These are phyloP conservation scores for Leccinum subrobustum DNA, from an alignment of 1,284 basidiomycete species.

Conservation along the genomic window DNA sequence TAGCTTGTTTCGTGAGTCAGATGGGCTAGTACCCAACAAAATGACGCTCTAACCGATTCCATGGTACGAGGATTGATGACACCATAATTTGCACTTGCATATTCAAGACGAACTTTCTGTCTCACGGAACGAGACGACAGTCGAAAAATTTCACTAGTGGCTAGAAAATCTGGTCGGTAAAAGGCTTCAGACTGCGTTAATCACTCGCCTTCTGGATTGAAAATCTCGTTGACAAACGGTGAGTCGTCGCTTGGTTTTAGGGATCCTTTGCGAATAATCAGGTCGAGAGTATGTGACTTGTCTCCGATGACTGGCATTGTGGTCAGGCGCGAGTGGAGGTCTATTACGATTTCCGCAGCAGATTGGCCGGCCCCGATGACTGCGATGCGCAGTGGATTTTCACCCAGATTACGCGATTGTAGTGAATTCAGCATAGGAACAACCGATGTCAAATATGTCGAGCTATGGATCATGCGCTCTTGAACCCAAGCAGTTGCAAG, in stretches of 20 bases:
- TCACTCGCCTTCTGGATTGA: constrained; percentile 48
- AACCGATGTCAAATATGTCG: constrained; percentile 43
- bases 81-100: constrained; percentile 55
- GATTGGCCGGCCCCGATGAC: constrained; percentile 58
- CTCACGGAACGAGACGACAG: constrained; percentile 39
- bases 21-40: not conserved
- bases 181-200: not conserved
- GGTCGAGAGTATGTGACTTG: constrained; percentile 43
- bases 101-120: constrained; percentile 42
- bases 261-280: constrained; percentile 54
- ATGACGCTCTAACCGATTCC: constrained; percentile 37
- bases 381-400: constrained; percentile 44
- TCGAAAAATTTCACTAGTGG: constrained; percentile 41
- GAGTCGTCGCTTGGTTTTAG: constrained; percentile 57
- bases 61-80: constrained; percentile 52
- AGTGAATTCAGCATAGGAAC: constrained; percentile 35
- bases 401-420: constrained; percentile 13
- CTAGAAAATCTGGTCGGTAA: constrained; percentile 26
- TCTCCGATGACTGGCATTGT: constrained; percentile 25
- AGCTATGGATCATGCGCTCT: constrained; percentile 44
- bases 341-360: constrained; percentile 52
- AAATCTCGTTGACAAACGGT: constrained; percentile 60
- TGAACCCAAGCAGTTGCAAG: constrained; percentile 36
- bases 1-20: constrained; percentile 34
- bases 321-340: constrained; percentile 44